Evolutionary conservation across 441 rosid species (phyloP).

Genomic region (Pelargonium fulgidum): DNA sequence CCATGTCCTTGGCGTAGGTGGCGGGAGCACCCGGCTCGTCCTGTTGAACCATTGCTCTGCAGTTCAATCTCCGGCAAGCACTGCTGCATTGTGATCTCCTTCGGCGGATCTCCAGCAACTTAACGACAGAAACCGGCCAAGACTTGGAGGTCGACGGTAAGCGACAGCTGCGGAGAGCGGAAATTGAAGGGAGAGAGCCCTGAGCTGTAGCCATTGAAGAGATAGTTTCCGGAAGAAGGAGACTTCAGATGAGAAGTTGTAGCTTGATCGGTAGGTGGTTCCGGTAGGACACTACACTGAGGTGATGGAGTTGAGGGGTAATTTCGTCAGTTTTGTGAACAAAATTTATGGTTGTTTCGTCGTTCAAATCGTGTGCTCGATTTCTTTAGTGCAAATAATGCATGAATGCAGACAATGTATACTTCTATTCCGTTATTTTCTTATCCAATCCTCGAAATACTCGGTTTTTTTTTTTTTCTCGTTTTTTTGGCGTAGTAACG

Average conservation of each 20-base stretch:
- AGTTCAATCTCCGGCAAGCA: constrained; percentile 17
- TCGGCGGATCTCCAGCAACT: constrained; percentile 25
- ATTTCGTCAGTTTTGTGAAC: not conserved
- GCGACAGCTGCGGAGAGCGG: constrained; percentile 30
- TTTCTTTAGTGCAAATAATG: too few species aligned
- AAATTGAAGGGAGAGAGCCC: constrained; percentile 29
- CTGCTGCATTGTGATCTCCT: constrained; percentile 12
- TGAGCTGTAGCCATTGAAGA: constrained; percentile 45
- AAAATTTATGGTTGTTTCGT: not conserved
- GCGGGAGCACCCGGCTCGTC: constrained; percentile 62
- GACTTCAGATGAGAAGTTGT: too few species aligned
- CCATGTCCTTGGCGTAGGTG: constrained; percentile 81
- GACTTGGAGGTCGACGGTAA: constrained; percentile 23
- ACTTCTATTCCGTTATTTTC: too few species aligned
- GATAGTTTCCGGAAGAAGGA: too few species aligned
- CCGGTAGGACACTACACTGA: not conserved
- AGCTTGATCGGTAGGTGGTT: not conserved
- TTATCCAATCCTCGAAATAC: too few species aligned
- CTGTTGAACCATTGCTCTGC: constrained; percentile 60
- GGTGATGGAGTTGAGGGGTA: not conserved
- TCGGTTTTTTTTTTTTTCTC: too few species aligned
- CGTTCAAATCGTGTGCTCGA: too few species aligned
- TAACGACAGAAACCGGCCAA: constrained; percentile 10
- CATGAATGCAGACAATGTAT: too few species aligned
- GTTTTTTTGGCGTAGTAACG: too few species aligned